Conservation (phyloP, 2,329 filamentous ascomycete genomes). For the Ilyonectria mors-panacis region DNA sequence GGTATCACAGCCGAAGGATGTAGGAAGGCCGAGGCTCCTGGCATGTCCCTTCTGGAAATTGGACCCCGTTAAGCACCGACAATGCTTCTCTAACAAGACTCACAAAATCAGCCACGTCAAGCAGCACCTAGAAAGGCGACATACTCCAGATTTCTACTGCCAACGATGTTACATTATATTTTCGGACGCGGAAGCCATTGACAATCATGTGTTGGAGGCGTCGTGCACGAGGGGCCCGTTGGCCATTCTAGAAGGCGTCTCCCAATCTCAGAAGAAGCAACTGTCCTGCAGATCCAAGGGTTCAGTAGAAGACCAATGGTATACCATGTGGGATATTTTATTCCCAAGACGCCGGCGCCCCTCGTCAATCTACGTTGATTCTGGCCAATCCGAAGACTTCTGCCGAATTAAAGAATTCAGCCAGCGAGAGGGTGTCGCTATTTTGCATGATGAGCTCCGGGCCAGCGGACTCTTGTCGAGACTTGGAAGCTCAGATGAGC, state of each 20-base stretch:
- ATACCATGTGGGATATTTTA: conserved; percentile 2
- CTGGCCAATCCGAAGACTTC: background rate
- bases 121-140: conserved; percentile 3
- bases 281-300: background rate
- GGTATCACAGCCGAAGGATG: background rate
- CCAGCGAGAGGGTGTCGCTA: background rate
- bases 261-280: background rate
- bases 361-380: background rate
- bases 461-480: background rate
- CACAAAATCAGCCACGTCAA: conserved; percentile 6
- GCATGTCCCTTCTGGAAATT: conserved; percentile 24
- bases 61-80: background rate
- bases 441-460: background rate
- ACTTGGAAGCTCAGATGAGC: background rate
- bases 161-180: conserved; percentile 8
- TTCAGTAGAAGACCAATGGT: conserved; percentile 8
- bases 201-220: background rate
- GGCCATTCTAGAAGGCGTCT: background rate
- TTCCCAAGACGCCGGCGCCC: background rate
- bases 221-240: background rate
- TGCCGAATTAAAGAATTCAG: background rate
- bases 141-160: conserved; percentile 14
- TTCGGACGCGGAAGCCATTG: background rate
- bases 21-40: background rate
- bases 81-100: conserved; percentile 8